Evolutionary conservation across 1,139 yeast genomes (phyloP).

Genomic region (Pneumocystis oryctolagi): DNA sequence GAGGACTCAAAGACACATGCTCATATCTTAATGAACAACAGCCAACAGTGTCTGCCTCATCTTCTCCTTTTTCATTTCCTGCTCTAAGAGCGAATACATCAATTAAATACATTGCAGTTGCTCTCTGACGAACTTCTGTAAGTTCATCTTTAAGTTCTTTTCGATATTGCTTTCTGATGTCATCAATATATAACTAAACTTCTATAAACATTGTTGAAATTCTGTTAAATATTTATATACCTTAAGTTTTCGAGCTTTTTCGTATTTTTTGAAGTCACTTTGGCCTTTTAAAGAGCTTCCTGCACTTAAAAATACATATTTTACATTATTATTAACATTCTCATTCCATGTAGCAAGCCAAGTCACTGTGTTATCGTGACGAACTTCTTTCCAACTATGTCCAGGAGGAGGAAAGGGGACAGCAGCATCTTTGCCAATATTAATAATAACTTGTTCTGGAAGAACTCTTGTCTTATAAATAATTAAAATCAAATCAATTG

Average conservation of each 20-base stretch:
- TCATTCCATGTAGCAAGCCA: conserved; percentile 98
- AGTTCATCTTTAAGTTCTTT: conserved; percentile 53
- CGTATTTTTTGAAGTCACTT: conserved; percentile 81
- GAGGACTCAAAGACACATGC: conserved; percentile 75
- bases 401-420: conserved; percentile 79
- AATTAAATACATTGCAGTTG: conserved; percentile 83
- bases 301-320: conserved; percentile 84
- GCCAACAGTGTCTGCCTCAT: conserved; percentile 96
- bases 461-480: conserved; percentile 37
- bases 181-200: conserved; percentile 34
- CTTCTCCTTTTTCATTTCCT: conserved; percentile 94
- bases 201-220: conserved; percentile 29
- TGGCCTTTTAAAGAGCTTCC: conserved; percentile 83
- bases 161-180: conserved; percentile 62
- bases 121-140: conserved; percentile 82
- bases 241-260: conserved; percentile 67
- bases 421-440: conserved; percentile 55
- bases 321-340: conserved; percentile 66
- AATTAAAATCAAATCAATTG: conserved; percentile 12
- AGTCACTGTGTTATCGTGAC: conserved; percentile 77
- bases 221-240: conserved; percentile 1
- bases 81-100: conserved; percentile 96
- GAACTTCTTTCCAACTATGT: conserved; percentile 78
- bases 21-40: conserved; percentile 88
- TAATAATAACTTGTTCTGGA: conserved; percentile 81